These are phyloP conservation scores for Rubia tinctorum DNA, from an alignment of 305 asterid genomes.

Conservation along the genomic window DNA sequence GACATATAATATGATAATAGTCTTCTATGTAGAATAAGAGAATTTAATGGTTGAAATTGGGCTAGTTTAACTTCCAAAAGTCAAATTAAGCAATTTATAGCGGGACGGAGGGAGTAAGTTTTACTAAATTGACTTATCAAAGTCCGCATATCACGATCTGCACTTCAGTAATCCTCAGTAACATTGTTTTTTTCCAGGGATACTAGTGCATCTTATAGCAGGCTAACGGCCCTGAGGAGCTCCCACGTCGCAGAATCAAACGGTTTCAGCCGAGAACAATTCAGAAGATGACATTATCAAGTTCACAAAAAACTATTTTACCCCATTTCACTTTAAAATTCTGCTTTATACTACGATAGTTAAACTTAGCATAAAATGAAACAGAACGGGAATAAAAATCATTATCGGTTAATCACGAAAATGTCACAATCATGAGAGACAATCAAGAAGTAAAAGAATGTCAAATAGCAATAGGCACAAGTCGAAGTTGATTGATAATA, in stretches of 20 bases:
- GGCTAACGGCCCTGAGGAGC: conserved; percentile 38
- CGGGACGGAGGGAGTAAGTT: no score
- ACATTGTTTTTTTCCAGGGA: conserved; percentile 41
- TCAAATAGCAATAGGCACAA: neutral
- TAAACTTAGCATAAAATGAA: neutral
- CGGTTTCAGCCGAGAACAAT: conserved; percentile 20
- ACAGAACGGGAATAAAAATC: neutral
- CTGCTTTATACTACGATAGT: no score
- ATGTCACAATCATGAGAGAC: neutral
- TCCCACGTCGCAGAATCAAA: conserved; percentile 55
- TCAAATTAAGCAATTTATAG: no score
- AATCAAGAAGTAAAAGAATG: neutral
- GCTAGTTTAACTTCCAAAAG: no score
- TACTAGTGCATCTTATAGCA: conserved; percentile 32
- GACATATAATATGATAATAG: no score
- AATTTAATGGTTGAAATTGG: no score
- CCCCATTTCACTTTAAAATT: no score
- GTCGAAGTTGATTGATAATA: neutral
- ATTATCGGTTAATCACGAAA: neutral
- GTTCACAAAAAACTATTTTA: no score
- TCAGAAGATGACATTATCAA: no score
- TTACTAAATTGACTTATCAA: no score
- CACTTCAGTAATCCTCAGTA: conserved; percentile 32
- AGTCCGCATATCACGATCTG: no score
- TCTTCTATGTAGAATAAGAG: no score